phyloP scores from a whole-genome alignment of 1,139 yeast species.

The Pichia terricola region DNA sequence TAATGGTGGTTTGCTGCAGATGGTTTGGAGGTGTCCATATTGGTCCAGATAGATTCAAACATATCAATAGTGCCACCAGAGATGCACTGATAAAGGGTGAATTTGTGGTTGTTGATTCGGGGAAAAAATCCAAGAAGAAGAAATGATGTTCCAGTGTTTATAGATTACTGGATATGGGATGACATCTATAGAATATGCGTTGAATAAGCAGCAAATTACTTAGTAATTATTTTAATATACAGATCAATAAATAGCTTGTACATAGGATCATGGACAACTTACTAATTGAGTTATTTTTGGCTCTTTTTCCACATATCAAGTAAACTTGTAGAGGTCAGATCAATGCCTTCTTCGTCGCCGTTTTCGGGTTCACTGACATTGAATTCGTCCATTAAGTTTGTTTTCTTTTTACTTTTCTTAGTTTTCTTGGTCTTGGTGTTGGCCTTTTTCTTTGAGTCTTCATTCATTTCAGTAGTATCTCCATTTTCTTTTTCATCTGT shows the following conservation, averaged over 20 bases:
- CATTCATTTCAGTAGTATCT: neutral
- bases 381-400: conserved; percentile 10
- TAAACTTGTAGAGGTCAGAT: conserved; percentile 8
- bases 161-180: no score
- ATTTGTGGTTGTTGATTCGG: conserved; percentile 25
- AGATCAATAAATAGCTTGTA: no score
- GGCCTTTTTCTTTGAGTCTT: conserved; percentile 5
- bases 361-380: neutral
- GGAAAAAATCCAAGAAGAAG: conserved; percentile 17
- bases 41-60: conserved; percentile 92
- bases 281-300: neutral
- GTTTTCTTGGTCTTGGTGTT: conserved; percentile 12
- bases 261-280: no score
- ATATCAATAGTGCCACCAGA: conserved; percentile 81
- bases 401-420: conserved; percentile 12
- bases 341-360: conserved; percentile 7
- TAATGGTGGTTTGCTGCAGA: conserved; percentile 77
- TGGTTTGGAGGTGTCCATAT: conserved; percentile 93
- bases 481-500: neutral
- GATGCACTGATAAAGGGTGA: conserved; percentile 69
- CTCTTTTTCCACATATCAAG: conserved; percentile 12
- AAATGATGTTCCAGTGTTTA: conserved; percentile 2
- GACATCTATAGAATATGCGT: no score
- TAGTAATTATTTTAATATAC: no score
- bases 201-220: no score